Percentiles rank a stretch among this genome's conserved stretches.
These are phyloP conservation scores for Globisporangium middletonii DNA, from an alignment of 352 stramenopile genomes.

Conservation along the genomic window DNA sequence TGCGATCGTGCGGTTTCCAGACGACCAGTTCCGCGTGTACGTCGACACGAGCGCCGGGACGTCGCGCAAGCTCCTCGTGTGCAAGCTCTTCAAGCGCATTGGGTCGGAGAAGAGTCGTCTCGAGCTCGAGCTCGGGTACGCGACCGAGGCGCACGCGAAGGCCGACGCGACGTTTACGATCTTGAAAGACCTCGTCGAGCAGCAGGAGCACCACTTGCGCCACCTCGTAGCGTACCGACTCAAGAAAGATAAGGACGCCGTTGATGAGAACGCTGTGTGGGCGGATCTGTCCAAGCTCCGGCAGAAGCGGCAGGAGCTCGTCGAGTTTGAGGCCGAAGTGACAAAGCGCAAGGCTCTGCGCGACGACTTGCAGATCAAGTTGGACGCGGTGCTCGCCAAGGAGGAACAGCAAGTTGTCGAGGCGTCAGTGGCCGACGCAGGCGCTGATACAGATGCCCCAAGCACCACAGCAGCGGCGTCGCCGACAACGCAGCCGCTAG, in stretches of 20 bases:
- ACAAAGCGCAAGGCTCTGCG: conserved; percentile 5
- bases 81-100: conserved; percentile 50
- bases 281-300: conserved; percentile 32
- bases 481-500: background rate
- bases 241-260: conserved; percentile 13
- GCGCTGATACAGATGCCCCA: background rate
- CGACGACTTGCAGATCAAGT: conserved; percentile 7
- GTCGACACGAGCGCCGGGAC: conserved; percentile 16
- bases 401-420: background rate
- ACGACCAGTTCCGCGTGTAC: conserved; percentile 41
- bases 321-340: conserved; percentile 29
- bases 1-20: conserved; percentile 36
- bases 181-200: conserved; percentile 27
- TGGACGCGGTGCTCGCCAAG: conserved; percentile 7
- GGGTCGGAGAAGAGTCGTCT: conserved; percentile 22
- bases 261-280: conserved; percentile 21
- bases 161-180: conserved; percentile 21
- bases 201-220: conserved; percentile 29
- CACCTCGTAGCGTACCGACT: conserved; percentile 26
- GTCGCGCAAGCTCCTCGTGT: conserved; percentile 26
- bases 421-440: background rate
- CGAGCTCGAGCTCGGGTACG: conserved; percentile 16
- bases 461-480: background rate
- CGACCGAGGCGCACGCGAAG: conserved; percentile 16
- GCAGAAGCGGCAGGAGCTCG: conserved; percentile 34